Base-by-base conservation (phyloP, 352 stramenopile species). In the Phytophthora ramorum region DNA sequence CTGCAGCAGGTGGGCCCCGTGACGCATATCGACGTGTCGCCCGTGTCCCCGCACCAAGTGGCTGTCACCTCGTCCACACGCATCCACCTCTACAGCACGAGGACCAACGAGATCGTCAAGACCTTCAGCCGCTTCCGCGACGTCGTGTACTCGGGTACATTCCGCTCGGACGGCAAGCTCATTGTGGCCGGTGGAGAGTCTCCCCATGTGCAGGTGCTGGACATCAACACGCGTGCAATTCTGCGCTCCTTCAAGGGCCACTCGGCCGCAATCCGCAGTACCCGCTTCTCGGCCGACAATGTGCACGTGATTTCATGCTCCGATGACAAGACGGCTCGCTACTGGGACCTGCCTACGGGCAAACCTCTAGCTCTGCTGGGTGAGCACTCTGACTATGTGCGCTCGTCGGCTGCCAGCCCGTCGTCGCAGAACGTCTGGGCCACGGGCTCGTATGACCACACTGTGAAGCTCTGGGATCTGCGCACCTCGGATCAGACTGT, bases 401-500 rank as follows among this genome's bases (percentile, higher is more conserved):
- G 93, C 43, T 81, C 75, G 44, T 92, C 79, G 41, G 80, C 76
- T 13, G 78, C 78, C 26, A 93, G 81, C 53, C 85, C 90, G 52
- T 87, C 76, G 55, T 92, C 85, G 40, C 73, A 85, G 58, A 85
- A 91, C 28, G 78, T 97, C 7, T 97, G 89, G 83, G 87, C 87
- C 8, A 96, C 91, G 6, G 91, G 87, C 4, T 97, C 89, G 41
- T 98, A 97, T 74, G 93, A 98, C 71, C 90, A 97, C 86, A 98
- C 89, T 16, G 90, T 97, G 19, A 94, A 95, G 70, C 76, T 98
- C 40, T 98, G 92, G 93, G 93, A 98, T 65, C 63, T 96, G 69
- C 90, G 92, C 32, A 76, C 74, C n/a, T 79, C 86, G n/a, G 78
- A 85, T 66, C 69, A 86, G 66, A 84, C 73, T 1, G 71, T 90